These are phyloP conservation scores for Claviceps sorghi DNA, from an alignment of 2,329 filamentous ascomycete genomes.

Conservation along the genomic window DNA sequence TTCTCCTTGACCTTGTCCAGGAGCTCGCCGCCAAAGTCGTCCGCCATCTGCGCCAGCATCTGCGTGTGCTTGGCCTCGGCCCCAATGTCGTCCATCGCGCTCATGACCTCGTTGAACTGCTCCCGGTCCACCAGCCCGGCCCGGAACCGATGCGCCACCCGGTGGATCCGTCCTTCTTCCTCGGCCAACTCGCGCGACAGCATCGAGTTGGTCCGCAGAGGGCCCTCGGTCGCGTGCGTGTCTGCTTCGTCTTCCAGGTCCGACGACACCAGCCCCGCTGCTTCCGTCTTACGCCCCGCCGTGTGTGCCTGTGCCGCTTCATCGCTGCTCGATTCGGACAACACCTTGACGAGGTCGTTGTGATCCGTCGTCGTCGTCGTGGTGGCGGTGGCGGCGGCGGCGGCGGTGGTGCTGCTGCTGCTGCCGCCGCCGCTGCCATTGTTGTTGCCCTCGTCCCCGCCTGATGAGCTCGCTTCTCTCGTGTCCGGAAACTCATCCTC, in stretches of 20 bases:
- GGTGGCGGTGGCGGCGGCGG: too few relatives aligned
- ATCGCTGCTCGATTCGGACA: constrained; percentile 5
- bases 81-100: constrained; percentile 33
- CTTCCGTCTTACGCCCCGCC: constrained; percentile 19
- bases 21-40: constrained; percentile 46
- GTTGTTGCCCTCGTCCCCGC: background rate
- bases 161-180: constrained; percentile 42
- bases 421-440: background rate
- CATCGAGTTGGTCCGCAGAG: constrained; percentile 38
- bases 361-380: background rate
- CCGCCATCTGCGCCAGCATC: constrained; percentile 47
- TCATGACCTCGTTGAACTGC: constrained; percentile 35
- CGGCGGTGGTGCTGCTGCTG: background rate
- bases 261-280: constrained; percentile 16
- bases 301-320: constrained; percentile 13
- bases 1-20: constrained; percentile 39
- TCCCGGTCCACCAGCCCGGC: constrained; percentile 36
- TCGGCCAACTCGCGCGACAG: constrained; percentile 39
- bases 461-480: constrained; percentile 24
- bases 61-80: constrained; percentile 35
- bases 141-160: constrained; percentile 42
- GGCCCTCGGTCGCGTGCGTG: constrained; percentile 23
- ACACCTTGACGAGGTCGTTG: background rate
- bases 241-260: constrained; percentile 33
- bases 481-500: constrained; percentile 94